A percentile compares a stretch with the other conserved stretches of the same genome.
phyloP scores from a whole-genome alignment of 2,329 filamentous ascomycete species.

The Ascochyta lentis region DNA sequence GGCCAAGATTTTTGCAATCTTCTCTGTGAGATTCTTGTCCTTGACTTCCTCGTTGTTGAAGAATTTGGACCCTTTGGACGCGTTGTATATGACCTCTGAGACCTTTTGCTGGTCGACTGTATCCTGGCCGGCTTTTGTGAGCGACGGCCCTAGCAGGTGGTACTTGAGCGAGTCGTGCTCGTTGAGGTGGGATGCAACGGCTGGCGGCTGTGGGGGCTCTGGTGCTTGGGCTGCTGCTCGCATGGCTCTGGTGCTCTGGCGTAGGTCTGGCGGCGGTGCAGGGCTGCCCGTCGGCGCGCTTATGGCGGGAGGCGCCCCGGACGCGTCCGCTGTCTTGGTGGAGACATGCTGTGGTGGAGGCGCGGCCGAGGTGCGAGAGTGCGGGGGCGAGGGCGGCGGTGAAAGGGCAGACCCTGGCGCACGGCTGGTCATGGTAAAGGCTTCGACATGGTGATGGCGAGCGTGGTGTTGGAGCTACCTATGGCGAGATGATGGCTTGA shows the following conservation, averaged over 20 bases:
- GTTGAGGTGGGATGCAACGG: constrained; percentile 19
- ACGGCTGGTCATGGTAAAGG: constrained; percentile 32
- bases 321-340: constrained; percentile 20
- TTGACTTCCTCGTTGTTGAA: constrained; percentile 88
- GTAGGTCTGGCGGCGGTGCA: constrained; percentile 9
- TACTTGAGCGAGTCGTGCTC: constrained; percentile 80
- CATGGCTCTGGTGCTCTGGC: constrained; percentile 13
- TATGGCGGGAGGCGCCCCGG: constrained; percentile 23
- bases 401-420: constrained; percentile 24
- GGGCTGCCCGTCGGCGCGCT: constrained; percentile 8
- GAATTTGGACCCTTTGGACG: constrained; percentile 94
- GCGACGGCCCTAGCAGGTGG: constrained; percentile 83
- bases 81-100: constrained; percentile 95
- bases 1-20: constrained; percentile 79
- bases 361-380: constrained; percentile 6
- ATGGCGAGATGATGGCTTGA: constrained; percentile 11
- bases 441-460: constrained; percentile 23
- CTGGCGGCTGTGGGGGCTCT: constrained; percentile 19
- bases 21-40: constrained; percentile 82
- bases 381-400: constrained; percentile 17
- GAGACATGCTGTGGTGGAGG: constrained; percentile 21
- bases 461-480: constrained; percentile 4
- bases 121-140: constrained; percentile 94
- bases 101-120: constrained; percentile 93
- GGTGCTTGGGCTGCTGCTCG: background rate